Evolutionary conservation across 371 early-diverging fungal species (phyloP), one percentile per base, ranked within the genome.

Genomic region (Mortierella sp.): DNA sequence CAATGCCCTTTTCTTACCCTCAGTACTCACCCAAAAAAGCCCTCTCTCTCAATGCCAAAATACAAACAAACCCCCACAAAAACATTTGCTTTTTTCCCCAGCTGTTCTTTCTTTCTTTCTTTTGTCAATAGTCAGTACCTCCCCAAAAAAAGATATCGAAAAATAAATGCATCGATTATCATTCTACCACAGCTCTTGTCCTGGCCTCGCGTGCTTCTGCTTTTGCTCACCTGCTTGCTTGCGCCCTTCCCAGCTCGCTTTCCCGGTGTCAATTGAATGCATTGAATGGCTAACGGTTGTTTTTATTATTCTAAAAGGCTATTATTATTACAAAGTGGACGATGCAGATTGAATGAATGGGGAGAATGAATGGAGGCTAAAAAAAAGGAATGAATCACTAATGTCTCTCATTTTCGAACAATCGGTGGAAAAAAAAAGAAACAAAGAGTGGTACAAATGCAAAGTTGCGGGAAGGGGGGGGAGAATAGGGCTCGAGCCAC

Each of bases 111-210:
- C 67, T 70, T 54, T 57, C 28, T 71, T 51, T 51, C 44, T 31
- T 59, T 67, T 69, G 2, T 50, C 50, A 50, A 50, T 50, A 50
- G 50, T 50, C 51, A 31, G n/a, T 73, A 55, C 73, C 53, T 16
- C 16, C 10, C 75, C 19, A 46, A 71, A 72, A 53, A 71, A 37
- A 26, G 43, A 40, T 40, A 26, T 73, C n/a, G 57, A 73, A 37
- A 40, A 40, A 72, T 69, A 69, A 72, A 81, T 70, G 69, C 44
- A 73, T 81, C 76, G 76, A 76, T 67, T 75, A 43, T 80, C 73
- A 64, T 21, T 76, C 81, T 37, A 69, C 50, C 14, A 37, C 26
- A n/a, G 48, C 37, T 31, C 44, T 50, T 21, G 43, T 40, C 6
- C 43, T 6, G 6, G 9, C 43, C 71, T 44, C n/a, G 21, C 64